Conservation (phyloP, 805 yeast species). For the Wickerhamiella alocasiicola region DNA sequence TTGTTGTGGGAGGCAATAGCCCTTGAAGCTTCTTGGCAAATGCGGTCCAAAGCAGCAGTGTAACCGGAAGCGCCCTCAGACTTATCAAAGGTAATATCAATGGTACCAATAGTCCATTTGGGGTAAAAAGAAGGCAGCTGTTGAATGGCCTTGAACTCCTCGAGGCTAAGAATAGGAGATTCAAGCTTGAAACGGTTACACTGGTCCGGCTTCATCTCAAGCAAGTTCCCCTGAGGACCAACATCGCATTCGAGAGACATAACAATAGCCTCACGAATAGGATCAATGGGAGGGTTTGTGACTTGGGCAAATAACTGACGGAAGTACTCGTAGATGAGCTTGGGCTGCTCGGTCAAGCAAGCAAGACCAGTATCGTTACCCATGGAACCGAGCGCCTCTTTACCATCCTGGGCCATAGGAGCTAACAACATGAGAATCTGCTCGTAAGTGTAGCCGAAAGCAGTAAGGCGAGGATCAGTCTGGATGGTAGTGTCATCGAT, state of each 20-base stretch:
- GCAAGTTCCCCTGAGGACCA: conserved; percentile 95
- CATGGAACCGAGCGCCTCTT: conserved; percentile 96
- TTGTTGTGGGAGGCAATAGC: conserved; percentile 69
- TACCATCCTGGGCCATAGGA: conserved; percentile 88
- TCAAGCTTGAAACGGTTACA: conserved; percentile 76
- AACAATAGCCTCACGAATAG: conserved; percentile 90
- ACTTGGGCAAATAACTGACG: conserved; percentile 96
- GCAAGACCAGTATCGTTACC: conserved; percentile 96
- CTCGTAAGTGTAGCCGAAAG: conserved; percentile 91
- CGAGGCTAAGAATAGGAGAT: conserved; percentile 68
- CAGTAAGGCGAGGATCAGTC: conserved; percentile 68
- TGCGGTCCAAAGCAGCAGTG: conserved; percentile 67
- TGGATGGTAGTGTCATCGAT: conserved; percentile 38
- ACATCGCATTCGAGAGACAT: conserved; percentile 95
- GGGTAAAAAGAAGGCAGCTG: conserved; percentile 68
- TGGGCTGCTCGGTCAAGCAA: conserved; percentile 87
- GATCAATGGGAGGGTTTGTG: conserved; percentile 97
- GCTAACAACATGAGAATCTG: conserved; percentile 71
- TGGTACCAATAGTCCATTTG: conserved; percentile 66
- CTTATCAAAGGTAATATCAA: conserved; percentile 82
- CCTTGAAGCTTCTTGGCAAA: conserved; percentile 75
- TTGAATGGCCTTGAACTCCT: conserved; percentile 62
- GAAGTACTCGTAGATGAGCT: conserved; percentile 81
- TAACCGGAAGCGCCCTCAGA: conserved; percentile 78
- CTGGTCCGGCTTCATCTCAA: conserved; percentile 85